Evolutionary conservation across 345 rosid species (phyloP).

Genomic region (Mangifera indica): DNA sequence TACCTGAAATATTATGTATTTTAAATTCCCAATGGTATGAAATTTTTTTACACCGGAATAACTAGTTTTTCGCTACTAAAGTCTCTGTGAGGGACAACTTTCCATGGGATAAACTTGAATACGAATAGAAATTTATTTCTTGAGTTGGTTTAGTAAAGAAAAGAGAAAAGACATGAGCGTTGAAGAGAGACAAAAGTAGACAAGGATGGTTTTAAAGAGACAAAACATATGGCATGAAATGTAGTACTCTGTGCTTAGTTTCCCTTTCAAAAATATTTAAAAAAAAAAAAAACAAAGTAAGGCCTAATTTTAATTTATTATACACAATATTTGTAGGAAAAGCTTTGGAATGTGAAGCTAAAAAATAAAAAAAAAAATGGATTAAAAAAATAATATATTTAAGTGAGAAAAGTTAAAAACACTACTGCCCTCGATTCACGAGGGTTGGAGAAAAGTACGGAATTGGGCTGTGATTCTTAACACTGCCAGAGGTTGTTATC

Average conservation of each 20-base stretch:
- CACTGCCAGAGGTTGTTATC: constrained; percentile 50
- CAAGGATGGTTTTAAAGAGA: constrained; percentile 45
- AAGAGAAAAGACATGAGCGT: constrained; percentile 27
- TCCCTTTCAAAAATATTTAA: background rate
- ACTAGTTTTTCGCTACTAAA: no score
- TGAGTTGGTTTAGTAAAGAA: no score
- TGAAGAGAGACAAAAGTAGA: constrained; percentile 40
- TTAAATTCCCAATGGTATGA: no score
- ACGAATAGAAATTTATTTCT: no score
- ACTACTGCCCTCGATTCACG: constrained; percentile 39
- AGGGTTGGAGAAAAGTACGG: constrained; percentile 33
- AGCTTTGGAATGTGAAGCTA: constrained; percentile 9
- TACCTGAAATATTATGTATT: no score
- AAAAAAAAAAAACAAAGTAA: no score
- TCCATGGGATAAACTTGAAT: no score
- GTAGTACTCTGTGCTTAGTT: constrained; percentile 24
- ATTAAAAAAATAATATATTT: no score
- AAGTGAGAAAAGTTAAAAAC: constrained; percentile 4
- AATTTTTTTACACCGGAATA: no score
- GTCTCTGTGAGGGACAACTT: no score
- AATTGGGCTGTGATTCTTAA: constrained; percentile 25
- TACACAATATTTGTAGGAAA: no score
- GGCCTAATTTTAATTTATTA: background rate
- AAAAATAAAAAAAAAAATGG: background rate
- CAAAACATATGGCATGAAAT: constrained; percentile 50